Evolutionary conservation across 2,329 filamentous ascomycete genomes (phyloP).

Genomic region (Neoascochyta sp.): DNA sequence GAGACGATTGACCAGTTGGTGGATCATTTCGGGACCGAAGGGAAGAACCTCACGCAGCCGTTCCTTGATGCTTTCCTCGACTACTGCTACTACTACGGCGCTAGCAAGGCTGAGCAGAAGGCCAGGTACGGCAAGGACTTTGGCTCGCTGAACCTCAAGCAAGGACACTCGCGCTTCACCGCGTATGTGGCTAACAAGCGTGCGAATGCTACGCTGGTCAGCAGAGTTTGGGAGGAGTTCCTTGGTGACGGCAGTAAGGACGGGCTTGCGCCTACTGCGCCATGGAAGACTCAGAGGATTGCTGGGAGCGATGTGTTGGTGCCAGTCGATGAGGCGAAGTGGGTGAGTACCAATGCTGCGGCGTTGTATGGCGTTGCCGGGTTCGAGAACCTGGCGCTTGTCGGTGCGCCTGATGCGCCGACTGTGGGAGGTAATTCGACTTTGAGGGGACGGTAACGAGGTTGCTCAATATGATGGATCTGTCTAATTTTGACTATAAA

Average conservation of each 20-base stretch:
- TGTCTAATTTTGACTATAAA: too few species aligned
- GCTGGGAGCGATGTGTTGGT: conserved; percentile 46
- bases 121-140: conserved; percentile 52
- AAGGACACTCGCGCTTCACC: conserved; percentile 58
- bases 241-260: conserved; percentile 40
- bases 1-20: conserved; percentile 57
- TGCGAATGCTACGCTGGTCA: conserved; percentile 48
- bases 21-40: conserved; percentile 40
- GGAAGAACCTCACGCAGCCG: conserved; percentile 45
- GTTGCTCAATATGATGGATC: too few species aligned
- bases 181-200: conserved; percentile 50
- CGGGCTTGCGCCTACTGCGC: conserved; percentile 42
- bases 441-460: too few species aligned
- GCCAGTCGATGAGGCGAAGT: conserved; percentile 54
- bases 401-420: conserved; percentile 21
- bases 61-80: conserved; percentile 57
- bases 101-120: conserved; percentile 48
- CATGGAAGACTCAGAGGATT: conserved; percentile 42
- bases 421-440: conserved; percentile 11
- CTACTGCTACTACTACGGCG: conserved; percentile 58
- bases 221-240: conserved; percentile 55
- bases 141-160: conserved; percentile 47
- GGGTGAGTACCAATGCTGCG: conserved; percentile 56
- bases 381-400: conserved; percentile 53
- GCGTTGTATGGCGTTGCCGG: conserved; percentile 57